A percentile compares a stretch with the other conserved stretches of the same genome.
Evolutionary conservation across 345 rosid genomes (phyloP).

Genomic region (Euphorbia lathyris): DNA sequence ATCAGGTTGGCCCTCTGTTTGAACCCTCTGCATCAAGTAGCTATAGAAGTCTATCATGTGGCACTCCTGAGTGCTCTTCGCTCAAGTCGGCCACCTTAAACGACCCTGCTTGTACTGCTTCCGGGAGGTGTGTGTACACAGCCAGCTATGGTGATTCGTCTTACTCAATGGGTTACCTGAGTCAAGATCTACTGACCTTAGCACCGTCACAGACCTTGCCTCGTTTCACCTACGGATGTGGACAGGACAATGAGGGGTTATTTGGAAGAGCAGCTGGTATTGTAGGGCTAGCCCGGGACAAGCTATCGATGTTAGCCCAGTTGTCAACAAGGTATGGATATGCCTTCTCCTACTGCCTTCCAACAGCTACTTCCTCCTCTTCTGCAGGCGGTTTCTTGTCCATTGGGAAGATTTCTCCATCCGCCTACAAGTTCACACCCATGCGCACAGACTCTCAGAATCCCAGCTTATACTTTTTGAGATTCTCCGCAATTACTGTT

Average conservation of each 20-base stretch:
- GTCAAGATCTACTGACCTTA: conserved; percentile 36
- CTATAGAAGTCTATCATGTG: conserved; percentile 26
- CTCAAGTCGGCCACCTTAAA: conserved; percentile 41
- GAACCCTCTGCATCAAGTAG: conserved; percentile 38
- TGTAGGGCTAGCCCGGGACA: conserved; percentile 39
- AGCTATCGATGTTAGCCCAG: conserved; percentile 40
- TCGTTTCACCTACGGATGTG: conserved; percentile 45
- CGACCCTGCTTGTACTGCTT: conserved; percentile 22
- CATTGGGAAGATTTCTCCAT: conserved; percentile 25
- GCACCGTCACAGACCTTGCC: conserved; percentile 22
- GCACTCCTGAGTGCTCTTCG: conserved; percentile 31
- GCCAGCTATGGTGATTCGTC: conserved; percentile 48
- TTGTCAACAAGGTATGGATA: conserved; percentile 28
- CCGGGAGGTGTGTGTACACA: conserved; percentile 29
- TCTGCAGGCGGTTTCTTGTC: conserved; percentile 35
- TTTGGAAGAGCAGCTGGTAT: conserved; percentile 47
- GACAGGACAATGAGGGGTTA: conserved; percentile 42
- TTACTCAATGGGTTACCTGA: conserved; percentile 40
- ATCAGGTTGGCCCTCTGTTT: conserved; percentile 41
- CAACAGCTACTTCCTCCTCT: conserved; percentile 20
- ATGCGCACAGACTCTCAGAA: conserved; percentile 25
- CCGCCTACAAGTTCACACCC: conserved; percentile 42
- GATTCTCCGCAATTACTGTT: conserved; percentile 26
- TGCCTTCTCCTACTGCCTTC: conserved; percentile 50
- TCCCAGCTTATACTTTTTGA: conserved; percentile 33